Conservation (phyloP, 1,284 basidiomycete species). For the Trichosporon faecale region DNA sequence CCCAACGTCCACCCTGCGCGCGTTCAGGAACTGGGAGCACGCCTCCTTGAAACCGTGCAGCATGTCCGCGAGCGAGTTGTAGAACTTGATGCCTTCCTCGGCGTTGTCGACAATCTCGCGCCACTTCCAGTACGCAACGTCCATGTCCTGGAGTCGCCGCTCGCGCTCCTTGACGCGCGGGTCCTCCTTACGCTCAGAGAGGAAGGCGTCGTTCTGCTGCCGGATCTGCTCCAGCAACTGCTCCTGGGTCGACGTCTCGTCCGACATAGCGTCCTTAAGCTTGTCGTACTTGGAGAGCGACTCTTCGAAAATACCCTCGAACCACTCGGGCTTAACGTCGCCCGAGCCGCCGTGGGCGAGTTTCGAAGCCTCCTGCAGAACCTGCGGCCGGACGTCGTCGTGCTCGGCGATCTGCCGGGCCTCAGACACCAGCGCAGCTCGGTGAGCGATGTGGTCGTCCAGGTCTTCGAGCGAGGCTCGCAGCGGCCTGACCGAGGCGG, state of each 20-base stretch:
- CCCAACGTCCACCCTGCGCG: conserved; percentile 61
- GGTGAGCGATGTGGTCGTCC: conserved; percentile 65
- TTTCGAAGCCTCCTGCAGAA: conserved; percentile 66
- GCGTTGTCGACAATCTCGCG: conserved; percentile 79
- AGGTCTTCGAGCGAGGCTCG: conserved; percentile 75
- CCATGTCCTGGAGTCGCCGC: conserved; percentile 77
- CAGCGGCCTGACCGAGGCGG: conserved; percentile 62
- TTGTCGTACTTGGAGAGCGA: conserved; percentile 78
- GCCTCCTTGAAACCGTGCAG: conserved; percentile 69
- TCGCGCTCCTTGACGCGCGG: conserved; percentile 77
- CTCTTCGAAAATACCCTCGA: conserved; percentile 74
- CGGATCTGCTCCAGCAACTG: conserved; percentile 65
- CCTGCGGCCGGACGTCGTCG: conserved; percentile 72
- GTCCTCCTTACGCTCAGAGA: conserved; percentile 75
- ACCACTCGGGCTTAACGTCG: conserved; percentile 76
- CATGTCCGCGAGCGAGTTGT: conserved; percentile 72
- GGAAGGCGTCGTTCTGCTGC: conserved; percentile 71
- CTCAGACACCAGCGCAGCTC: conserved; percentile 64
- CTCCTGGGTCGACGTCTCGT: conserved; percentile 63
- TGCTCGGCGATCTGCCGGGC: conserved; percentile 63
- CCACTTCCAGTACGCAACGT: conserved; percentile 84
- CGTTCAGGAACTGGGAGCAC: conserved; percentile 69
- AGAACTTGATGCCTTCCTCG: conserved; percentile 88
- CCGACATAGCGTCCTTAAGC: conserved; percentile 64
- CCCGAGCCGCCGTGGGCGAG: conserved; percentile 56